Base-by-base conservation (phyloP, 2,329 filamentous ascomycete genomes). In the Phaeosphaeriaceae sp. region DNA sequence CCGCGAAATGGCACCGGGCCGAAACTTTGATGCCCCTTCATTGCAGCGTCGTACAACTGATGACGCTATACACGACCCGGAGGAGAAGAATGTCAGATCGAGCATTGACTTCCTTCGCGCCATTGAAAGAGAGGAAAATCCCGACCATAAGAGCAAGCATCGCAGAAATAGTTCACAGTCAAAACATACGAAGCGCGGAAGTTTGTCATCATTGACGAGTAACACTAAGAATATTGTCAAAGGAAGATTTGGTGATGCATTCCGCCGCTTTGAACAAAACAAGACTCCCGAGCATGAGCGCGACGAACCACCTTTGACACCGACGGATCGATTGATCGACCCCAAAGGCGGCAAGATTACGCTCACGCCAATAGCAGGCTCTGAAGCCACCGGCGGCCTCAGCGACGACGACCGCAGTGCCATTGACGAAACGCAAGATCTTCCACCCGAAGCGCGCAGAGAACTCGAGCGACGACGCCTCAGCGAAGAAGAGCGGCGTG, bases 221-320 rank as follows among this genome's bases (percentile, higher is more conserved):
- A 86, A 85, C 32, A 89, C 88, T 20, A 96, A 94, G 73, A 90
- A 85, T 48, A 85, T 96, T 30, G 79, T 97, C n/a, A 87, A 87
- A 4, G 90, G 92, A 18, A 91, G 88, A 61, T 97, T 97, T 70
- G 91, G 92, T 0, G 92, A 97, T 64, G 92, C 93, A 3, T 97
- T 97, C 76, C 91, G 93, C 66, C 84, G 89, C 5, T 97, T 97
- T 61, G 94, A 99, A 71, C 81, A 78, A 18, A 82, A 47, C 12
- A 63, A 58, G 46, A 62, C 51, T 15, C 50, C 53, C 26, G 66
- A 70, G 17, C 58, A 63, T 21, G 66, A 65, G 26, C 67, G 60
- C 18, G 52, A 61, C 13, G 59, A 70, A 33, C 59, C 65, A 17
- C 56, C 67, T 9, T 38, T 64, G 39, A 64, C 67, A 16, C 63